These are phyloP conservation scores for Serendipita sp. DNA, from an alignment of 768 basidiomycete genomes.

Conservation along the genomic window DNA sequence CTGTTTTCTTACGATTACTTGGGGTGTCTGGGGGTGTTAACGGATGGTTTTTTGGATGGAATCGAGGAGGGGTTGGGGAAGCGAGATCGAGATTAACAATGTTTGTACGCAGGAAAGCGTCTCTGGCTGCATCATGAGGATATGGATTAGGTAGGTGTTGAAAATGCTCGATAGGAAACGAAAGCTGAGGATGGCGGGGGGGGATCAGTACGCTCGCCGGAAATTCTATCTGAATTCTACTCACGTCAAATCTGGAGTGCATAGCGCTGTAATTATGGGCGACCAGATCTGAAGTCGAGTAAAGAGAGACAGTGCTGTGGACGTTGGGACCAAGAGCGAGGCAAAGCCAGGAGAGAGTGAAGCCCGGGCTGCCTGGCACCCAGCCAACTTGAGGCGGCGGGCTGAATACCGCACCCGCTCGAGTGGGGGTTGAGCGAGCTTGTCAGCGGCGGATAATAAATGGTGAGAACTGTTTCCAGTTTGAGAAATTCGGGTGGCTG, in stretches of 20 bases:
- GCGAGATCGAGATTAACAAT: constrained; percentile 4
- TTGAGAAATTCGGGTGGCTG: too few species aligned
- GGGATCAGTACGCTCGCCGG: not conserved
- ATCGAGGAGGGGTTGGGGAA: not conserved
- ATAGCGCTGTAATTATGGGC: too few species aligned
- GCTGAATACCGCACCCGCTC: too few species aligned
- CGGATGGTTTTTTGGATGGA: not conserved
- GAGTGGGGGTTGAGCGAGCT: not conserved
- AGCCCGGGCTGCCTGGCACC: too few species aligned
- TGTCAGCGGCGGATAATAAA: not conserved
- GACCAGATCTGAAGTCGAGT: not conserved
- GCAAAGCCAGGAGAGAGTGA: not conserved
- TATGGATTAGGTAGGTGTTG: constrained; percentile 3
- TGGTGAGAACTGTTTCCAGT: not conserved
- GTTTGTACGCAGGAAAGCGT: not conserved
- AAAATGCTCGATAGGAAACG: constrained; percentile 1
- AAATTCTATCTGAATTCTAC: too few species aligned
- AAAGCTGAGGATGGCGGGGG: not conserved
- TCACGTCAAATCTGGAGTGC: too few species aligned
- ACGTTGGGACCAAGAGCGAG: not conserved
- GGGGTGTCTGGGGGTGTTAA: constrained; percentile 1
- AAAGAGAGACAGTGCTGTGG: not conserved
- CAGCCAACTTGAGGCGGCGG: too few species aligned
- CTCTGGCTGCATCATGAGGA: constrained; percentile 1
- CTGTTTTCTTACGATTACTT: not conserved